Evolutionary conservation across 305 asterid genomes (phyloP), one percentile per base, ranked within the genome.

Genomic region (Fraxinus platypoda): DNA sequence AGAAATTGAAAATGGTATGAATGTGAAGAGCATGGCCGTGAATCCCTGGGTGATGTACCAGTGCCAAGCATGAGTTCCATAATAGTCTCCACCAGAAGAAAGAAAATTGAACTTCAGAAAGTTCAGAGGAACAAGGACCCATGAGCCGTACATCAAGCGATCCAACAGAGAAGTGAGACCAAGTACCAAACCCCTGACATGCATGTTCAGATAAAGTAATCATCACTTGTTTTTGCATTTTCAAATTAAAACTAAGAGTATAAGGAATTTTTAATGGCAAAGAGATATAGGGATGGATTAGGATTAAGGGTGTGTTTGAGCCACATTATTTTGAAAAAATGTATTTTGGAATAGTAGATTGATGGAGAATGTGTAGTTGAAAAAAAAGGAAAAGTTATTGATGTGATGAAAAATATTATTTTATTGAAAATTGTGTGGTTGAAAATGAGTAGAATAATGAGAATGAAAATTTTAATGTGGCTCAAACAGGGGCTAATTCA

Each of bases 51-150:
- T 90, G 80, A 94, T 83, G 89, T 96, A 96, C 99, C 99, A 96
- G 86, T 96, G 99, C 98, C 99, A 96, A 75, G 94, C 91, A 88
- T 94, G 99, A 91, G 99, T 96, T 82, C 99, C 99, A 80, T 96
- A 94, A 88, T 94, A 94, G 88, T 94, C 98, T 68, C 98, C 99
- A 30, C 98, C 99, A 38, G 99, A 91, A 49, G 98, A 92, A 71
- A 96, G 87, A 89, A 96, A 91, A 87, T 94, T 96, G 91, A 96
- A 96, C 87, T 91, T 90, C 34, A 96, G 87, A 89, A 96, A 96
- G 87, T 94, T 96, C 37, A 94, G 89, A 83, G 99, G 98, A 83
- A 91, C 99, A 11, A 91, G 83, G 83, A 92, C 93, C 99, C 99
- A 93, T 19, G 97, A 88, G 34, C 97, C 99, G 25, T 96, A 94